A percentile compares a stretch with the other conserved stretches of the same genome.
phyloP scores from a whole-genome alignment of 805 yeast species.

The Candida maris region DNA sequence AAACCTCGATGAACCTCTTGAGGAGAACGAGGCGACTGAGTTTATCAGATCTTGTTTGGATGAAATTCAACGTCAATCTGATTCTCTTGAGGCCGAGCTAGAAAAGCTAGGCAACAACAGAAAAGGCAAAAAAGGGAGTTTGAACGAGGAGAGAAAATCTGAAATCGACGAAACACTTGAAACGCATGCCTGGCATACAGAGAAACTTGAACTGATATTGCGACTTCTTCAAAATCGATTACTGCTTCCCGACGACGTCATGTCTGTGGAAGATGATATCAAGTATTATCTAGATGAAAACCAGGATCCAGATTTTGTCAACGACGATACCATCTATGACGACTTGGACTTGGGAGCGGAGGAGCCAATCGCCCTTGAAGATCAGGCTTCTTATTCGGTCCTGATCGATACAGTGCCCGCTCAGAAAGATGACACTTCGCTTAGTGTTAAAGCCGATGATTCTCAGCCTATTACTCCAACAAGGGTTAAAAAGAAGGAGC shows the following conservation, averaged over 20 bases:
- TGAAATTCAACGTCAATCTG: constrained; percentile 76
- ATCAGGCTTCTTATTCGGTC: constrained; percentile 19
- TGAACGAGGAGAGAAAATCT: constrained; percentile 49
- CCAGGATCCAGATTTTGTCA: constrained; percentile 89
- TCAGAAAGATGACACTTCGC: constrained; percentile 4
- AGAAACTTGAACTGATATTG: constrained; percentile 71
- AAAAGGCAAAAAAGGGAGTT: constrained; percentile 46
- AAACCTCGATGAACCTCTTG: constrained; percentile 54
- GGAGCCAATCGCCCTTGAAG: constrained; percentile 29
- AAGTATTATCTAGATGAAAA: constrained; percentile 91
- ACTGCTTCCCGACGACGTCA: constrained; percentile 70
- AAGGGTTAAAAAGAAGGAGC: constrained; percentile 14
- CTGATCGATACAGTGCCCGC: constrained; percentile 1
- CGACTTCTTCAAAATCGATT: constrained; percentile 75
- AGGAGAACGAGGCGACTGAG: constrained; percentile 65
- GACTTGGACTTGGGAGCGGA: constrained; percentile 66
- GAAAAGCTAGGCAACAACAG: constrained; percentile 44
- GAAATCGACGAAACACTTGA: constrained; percentile 64
- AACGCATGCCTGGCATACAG: constrained; percentile 75
- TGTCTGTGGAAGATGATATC: constrained; percentile 81
- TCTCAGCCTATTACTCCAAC: constrained; percentile 11
- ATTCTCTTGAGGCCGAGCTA: constrained; percentile 68
- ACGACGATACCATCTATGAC: constrained; percentile 92
- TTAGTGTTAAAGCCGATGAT: not conserved
- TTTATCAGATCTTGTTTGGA: constrained; percentile 72